Conservation (phyloP, 2,329 filamentous ascomycete species). For the Aspergillus sp. region DNA sequence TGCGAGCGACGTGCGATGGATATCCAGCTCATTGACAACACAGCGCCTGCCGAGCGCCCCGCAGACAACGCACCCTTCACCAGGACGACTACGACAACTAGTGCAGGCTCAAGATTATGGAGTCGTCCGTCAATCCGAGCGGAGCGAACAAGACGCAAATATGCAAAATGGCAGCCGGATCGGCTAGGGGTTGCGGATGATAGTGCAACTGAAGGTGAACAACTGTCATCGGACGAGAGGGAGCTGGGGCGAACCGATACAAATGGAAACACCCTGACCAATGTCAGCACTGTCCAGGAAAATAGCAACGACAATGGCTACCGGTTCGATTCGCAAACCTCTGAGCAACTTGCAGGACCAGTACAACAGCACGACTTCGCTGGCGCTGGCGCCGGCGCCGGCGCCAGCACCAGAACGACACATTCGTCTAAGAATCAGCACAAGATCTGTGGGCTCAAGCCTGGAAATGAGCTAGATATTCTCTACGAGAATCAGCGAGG, state of each 20-base stretch:
- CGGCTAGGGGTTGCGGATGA: conserved; percentile 54
- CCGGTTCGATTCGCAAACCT: conserved; percentile 7
- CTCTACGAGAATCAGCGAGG: conserved; percentile 96
- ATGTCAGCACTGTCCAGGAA: conserved; percentile 11
- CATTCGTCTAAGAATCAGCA: conserved; percentile 14
- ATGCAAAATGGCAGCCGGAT: conserved; percentile 59
- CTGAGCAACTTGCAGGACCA: conserved; percentile 19
- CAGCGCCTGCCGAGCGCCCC: conserved; percentile 32
- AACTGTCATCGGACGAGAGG: conserved; percentile 26
- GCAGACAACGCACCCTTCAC: conserved; percentile 29
- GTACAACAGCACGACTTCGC: not conserved
- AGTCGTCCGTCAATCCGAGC: conserved; percentile 41
- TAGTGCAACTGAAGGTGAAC: conserved; percentile 20
- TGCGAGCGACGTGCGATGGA: conserved; percentile 20
- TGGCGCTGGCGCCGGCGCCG: not conserved
- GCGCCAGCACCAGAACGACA: conserved; percentile 1
- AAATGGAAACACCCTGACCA: conserved; percentile 19
- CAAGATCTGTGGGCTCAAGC: conserved; percentile 26
- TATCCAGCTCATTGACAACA: conserved; percentile 49
- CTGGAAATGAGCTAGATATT: conserved; percentile 70
- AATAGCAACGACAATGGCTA: not conserved
- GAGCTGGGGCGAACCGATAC: conserved; percentile 24
- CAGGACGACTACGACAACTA: conserved; percentile 10
- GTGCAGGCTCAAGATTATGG: conserved; percentile 25
- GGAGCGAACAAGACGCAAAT: conserved; percentile 48